phyloP scores from a whole-genome alignment of 305 asterid species.

The Fraxinus xanthoxyloides region DNA sequence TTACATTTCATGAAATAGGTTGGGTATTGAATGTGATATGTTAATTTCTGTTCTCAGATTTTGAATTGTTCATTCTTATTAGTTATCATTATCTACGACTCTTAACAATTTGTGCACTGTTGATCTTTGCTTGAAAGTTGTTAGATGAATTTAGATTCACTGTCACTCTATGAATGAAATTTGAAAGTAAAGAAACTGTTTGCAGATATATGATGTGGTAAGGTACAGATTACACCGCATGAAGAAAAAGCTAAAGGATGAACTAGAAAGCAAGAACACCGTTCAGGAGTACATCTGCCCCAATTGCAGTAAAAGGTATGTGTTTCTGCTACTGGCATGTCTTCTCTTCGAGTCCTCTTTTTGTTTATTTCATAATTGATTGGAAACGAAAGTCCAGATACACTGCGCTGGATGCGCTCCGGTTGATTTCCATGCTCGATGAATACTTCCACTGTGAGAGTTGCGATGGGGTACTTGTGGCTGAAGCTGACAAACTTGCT shows the following conservation, averaged over 20 bases:
- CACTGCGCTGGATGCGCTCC: slow-evolving; percentile 85
- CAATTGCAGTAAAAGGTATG: slow-evolving; percentile 73
- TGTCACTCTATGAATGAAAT: not conserved
- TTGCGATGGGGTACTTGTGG: slow-evolving; percentile 75
- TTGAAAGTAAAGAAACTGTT: slow-evolving; percentile 10
- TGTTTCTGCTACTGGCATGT: not conserved
- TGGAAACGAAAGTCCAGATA: slow-evolving; percentile 53
- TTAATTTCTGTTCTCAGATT: not conserved
- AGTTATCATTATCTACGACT: not conserved
- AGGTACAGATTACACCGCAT: slow-evolving; percentile 90
- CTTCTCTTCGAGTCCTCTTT: slow-evolving; percentile 1
- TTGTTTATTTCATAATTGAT: slow-evolving; percentile 12
- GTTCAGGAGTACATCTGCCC: slow-evolving; percentile 91
- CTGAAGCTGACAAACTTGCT: slow-evolving; percentile 74
- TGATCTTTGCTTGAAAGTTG: not conserved
- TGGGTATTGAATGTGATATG: not conserved
- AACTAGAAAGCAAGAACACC: slow-evolving; percentile 82
- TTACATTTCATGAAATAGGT: not conserved
- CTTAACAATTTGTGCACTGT: not conserved
- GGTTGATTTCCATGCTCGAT: slow-evolving; percentile 60
- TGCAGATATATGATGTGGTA: slow-evolving; percentile 90
- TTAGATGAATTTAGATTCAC: not conserved
- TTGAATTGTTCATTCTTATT: not conserved
- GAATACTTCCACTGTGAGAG: slow-evolving; percentile 87
- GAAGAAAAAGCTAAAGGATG: slow-evolving; percentile 92